These are phyloP conservation scores for Fusarium buxicola DNA, from an alignment of 2,329 filamentous ascomycete genomes.

Conservation along the genomic window DNA sequence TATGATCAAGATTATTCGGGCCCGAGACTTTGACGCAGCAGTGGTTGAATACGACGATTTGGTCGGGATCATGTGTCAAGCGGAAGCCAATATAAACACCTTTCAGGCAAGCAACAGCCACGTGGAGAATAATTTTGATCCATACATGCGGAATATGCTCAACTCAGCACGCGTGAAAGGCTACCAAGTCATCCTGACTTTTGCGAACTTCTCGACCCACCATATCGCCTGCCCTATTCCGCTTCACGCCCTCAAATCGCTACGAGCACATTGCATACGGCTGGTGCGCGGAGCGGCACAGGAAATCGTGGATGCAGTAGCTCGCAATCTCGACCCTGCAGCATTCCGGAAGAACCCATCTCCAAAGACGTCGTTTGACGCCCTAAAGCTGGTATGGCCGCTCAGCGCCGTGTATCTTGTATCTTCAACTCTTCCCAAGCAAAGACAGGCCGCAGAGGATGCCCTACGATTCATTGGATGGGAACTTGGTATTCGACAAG, in stretches of 20 bases:
- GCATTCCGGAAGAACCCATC: slow-evolving; percentile 42
- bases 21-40: slow-evolving; percentile 46
- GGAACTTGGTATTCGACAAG: slow-evolving; percentile 54
- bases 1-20: slow-evolving; percentile 44
- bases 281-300: slow-evolving; percentile 45
- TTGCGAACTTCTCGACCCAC: slow-evolving; percentile 53
- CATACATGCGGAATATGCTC: slow-evolving; percentile 51
- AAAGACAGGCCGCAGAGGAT: slow-evolving; percentile 45
- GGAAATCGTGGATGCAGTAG: slow-evolving; percentile 46
- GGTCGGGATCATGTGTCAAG: slow-evolving; percentile 41
- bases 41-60: slow-evolving; percentile 45
- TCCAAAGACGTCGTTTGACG: slow-evolving; percentile 52
- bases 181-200: slow-evolving; percentile 49
- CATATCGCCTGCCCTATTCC: slow-evolving; percentile 41
- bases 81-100: slow-evolving; percentile 38
- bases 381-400: slow-evolving; percentile 54
- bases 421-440: slow-evolving; percentile 44
- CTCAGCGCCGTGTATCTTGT: slow-evolving; percentile 49
- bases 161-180: slow-evolving; percentile 50
- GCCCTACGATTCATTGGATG: slow-evolving; percentile 50
- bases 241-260: slow-evolving; percentile 40
- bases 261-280: slow-evolving; percentile 46
- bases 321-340: slow-evolving; percentile 42
- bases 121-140: slow-evolving; percentile 32
- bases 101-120: slow-evolving; percentile 27